These are phyloP conservation scores for Takashimella koratensis DNA, from an alignment of 1,284 basidiomycete species.

Conservation along the genomic window DNA sequence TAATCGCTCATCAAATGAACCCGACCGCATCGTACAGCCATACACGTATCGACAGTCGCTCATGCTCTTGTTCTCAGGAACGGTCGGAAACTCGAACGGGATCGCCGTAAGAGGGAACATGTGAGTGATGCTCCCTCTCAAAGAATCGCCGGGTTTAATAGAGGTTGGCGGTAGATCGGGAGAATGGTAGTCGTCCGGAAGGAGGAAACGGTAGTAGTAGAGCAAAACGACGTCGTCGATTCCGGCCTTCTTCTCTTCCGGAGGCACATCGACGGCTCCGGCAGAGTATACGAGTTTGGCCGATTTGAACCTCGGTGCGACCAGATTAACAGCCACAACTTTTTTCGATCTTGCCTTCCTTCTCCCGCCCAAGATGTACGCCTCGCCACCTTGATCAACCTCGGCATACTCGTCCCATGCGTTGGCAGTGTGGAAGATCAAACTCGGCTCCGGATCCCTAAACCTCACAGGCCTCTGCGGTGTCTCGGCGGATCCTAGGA, in stretches of 20 bases:
- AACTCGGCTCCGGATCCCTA: conserved; percentile 47
- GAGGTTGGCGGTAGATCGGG: not conserved
- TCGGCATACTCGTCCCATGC: conserved; percentile 48
- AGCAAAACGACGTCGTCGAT: conserved; percentile 50
- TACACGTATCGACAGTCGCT: conserved; percentile 49
- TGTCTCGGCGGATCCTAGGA: conserved; percentile 21
- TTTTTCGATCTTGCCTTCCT: not conserved
- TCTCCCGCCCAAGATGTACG: conserved; percentile 19
- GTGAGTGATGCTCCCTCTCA: conserved; percentile 34
- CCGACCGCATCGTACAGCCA: conserved; percentile 47
- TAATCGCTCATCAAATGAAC: conserved; percentile 52
- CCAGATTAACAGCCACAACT: conserved; percentile 41
- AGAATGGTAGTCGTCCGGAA: conserved; percentile 7
- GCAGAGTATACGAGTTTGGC: conserved; percentile 54
- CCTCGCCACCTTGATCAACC: conserved; percentile 1
- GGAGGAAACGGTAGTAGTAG: conserved; percentile 51
- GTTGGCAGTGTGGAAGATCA: conserved; percentile 55
- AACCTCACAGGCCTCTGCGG: conserved; percentile 45
- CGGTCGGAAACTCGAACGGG: conserved; percentile 54
- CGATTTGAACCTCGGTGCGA: conserved; percentile 52
- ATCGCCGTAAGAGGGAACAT: conserved; percentile 52
- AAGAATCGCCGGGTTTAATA: not conserved
- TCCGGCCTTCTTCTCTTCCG: conserved; percentile 28
- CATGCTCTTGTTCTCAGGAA: conserved; percentile 44
- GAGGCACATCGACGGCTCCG: conserved; percentile 49